Conservation (phyloP, 2,329 filamentous ascomycete genomes). For the Albifimbria verrucaria region DNA sequence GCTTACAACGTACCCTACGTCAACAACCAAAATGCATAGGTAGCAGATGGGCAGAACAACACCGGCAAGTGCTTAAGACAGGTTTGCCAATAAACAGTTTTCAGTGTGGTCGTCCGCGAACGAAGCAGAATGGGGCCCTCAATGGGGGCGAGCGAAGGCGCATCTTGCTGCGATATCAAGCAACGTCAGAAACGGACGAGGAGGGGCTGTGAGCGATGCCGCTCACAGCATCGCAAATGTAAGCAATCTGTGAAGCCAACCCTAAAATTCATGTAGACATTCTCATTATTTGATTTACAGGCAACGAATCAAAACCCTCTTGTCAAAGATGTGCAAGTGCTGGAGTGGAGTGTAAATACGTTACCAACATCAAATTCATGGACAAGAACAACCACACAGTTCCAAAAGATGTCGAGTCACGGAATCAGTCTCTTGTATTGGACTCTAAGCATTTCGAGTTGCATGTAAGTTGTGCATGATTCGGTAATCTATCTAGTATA, state of each 20-base stretch:
- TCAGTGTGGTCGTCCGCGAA: background rate
- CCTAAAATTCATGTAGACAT: background rate
- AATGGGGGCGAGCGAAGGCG: background rate
- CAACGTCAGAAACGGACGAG: background rate
- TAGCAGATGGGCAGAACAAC: too few species aligned
- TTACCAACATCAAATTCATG: background rate
- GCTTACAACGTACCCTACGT: background rate
- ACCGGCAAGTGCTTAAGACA: too few species aligned
- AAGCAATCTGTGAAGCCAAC: background rate
- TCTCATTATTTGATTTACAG: background rate
- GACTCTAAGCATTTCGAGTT: too few species aligned
- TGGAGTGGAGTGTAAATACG: background rate
- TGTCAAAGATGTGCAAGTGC: background rate
- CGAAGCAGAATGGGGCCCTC: background rate
- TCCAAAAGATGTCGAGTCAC: background rate
- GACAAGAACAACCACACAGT: background rate
- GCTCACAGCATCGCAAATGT: conserved; percentile 4
- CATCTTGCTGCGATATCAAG: background rate
- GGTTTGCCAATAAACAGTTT: too few species aligned
- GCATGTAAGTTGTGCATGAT: too few species aligned
- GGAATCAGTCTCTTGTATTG: too few species aligned
- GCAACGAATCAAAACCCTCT: background rate
- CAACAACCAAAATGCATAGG: background rate
- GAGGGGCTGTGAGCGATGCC: conserved; percentile 5
- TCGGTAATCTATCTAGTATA: too few species aligned